Evolutionary conservation across 805 yeast species (phyloP).

Genomic region (Pachysolen tannophilus): DNA sequence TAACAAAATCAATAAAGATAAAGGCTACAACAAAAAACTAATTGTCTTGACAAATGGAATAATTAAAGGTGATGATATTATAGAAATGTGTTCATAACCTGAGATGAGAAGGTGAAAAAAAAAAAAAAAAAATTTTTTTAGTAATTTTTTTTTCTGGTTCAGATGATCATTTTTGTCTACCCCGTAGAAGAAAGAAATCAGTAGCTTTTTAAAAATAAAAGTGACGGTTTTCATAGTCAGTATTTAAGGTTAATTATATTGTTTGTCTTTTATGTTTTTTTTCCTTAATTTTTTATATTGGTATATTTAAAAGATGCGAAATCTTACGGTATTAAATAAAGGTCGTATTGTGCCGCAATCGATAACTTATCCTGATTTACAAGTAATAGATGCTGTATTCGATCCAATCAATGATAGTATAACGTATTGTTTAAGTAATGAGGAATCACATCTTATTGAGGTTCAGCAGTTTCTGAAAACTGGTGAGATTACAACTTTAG

Average conservation of each 20-base stretch:
- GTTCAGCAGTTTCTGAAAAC: conserved; percentile 68
- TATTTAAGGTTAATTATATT: no score
- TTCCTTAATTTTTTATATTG: no score
- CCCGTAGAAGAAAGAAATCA: neutral
- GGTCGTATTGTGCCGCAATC: conserved; percentile 47
- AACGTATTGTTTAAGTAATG: conserved; percentile 52
- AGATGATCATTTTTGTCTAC: neutral
- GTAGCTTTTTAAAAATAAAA: neutral
- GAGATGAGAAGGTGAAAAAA: no score
- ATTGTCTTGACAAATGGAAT: conserved; percentile 37
- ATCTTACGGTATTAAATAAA: conserved; percentile 33
- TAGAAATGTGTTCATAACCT: conserved; percentile 11
- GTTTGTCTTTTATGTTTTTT: no score
- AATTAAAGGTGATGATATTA: conserved; percentile 26
- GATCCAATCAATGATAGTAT: conserved; percentile 71
- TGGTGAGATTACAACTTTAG: conserved; percentile 51
- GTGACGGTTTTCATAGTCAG: no score
- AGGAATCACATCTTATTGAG: conserved; percentile 50
- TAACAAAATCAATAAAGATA: conserved; percentile 24
- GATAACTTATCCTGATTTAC: conserved; percentile 55
- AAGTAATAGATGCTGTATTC: conserved; percentile 46
- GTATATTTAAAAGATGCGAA: conserved; percentile 18
- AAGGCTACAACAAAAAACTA: conserved; percentile 25
- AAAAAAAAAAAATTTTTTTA: no score
- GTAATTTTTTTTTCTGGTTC: neutral